phyloP scores from a whole-genome alignment of 257 asterid species.

The Ilex aquifolium region DNA sequence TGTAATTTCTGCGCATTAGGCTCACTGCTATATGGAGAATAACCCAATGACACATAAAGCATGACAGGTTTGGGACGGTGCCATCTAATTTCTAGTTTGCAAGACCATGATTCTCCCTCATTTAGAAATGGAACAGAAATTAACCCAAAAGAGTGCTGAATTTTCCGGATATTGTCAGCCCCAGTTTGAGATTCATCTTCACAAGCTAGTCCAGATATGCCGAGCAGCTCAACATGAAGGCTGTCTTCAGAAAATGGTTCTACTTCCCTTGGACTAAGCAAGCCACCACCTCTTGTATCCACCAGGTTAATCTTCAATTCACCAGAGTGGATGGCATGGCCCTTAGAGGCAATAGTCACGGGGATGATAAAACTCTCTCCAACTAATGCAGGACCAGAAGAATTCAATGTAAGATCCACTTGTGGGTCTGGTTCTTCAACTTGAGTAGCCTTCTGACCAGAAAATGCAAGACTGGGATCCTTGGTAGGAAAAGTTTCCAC shows the following conservation, averaged over 20 bases:
- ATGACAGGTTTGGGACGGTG: constrained; percentile 94
- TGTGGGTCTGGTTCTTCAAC: constrained; percentile 99
- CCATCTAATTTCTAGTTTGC: constrained; percentile 91
- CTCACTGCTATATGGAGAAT: constrained; percentile 56
- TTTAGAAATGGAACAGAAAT: constrained; percentile 73
- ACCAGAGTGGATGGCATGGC: constrained; percentile 83
- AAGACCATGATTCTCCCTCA: constrained; percentile 77
- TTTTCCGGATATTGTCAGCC: constrained; percentile 60
- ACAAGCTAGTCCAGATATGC: constrained; percentile 43
- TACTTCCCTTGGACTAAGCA: constrained; percentile 93
- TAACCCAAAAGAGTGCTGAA: constrained; percentile 94
- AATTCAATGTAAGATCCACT: constrained; percentile 74
- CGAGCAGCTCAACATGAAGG: constrained; percentile 91
- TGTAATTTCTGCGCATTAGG: constrained; percentile 68
- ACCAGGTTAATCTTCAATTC: constrained; percentile 94
- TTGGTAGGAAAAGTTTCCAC: constrained; percentile 74
- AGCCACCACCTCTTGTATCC: constrained; percentile 91
- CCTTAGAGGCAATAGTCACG: constrained; percentile 75
- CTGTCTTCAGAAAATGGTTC: constrained; percentile 70
- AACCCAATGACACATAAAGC: constrained; percentile 89
- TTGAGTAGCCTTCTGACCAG: constrained; percentile 94
- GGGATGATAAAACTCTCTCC: constrained; percentile 88
- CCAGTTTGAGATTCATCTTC: constrained; percentile 36
- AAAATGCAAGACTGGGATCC: constrained; percentile 86
- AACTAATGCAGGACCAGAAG: constrained; percentile 85